A percentile compares a stretch with the other conserved stretches of the same genome.
These are phyloP conservation scores for Moesziomyces parantarcticus DNA, from an alignment of 1,284 basidiomycete genomes.

Conservation along the genomic window DNA sequence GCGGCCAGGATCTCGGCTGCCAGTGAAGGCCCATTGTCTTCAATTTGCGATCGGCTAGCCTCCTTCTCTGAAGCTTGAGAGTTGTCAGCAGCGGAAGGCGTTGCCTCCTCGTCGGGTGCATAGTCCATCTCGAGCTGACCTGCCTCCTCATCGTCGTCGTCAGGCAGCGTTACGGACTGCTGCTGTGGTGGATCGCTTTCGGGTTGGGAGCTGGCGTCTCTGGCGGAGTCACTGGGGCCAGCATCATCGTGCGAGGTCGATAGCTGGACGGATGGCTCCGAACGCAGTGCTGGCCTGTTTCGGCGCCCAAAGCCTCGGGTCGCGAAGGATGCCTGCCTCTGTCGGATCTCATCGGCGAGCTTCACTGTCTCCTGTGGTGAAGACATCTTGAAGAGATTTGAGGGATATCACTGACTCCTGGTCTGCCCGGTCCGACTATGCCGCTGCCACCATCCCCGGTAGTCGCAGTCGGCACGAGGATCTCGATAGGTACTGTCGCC, in stretches of 20 bases:
- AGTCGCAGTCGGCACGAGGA: too few relatives aligned
- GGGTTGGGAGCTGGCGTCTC: not conserved
- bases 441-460: not conserved
- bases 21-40: constrained; percentile 15
- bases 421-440: not conserved
- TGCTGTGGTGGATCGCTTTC: not conserved
- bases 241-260: not conserved
- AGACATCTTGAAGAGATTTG: constrained; percentile 21
- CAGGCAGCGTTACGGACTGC: constrained; percentile 16
- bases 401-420: not conserved
- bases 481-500: too few relatives aligned
- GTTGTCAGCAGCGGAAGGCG: not conserved
- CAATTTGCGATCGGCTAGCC: not conserved
- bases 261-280: constrained; percentile 8
- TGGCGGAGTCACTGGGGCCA: not conserved
- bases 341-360: constrained; percentile 34
- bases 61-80: not conserved
- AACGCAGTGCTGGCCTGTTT: constrained; percentile 21
- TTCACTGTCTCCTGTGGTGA: constrained; percentile 47
- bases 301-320: constrained; percentile 35
- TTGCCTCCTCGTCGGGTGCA: constrained; percentile 3
- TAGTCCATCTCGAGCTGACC: constrained; percentile 51
- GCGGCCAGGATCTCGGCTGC: constrained; percentile 38
- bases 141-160: constrained; percentile 46
- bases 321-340: constrained; percentile 43